Evolutionary conservation across 768 basidiomycete genomes (phyloP), one percentile per base, ranked within the genome.

Genomic region (Tricholoma matsutake): DNA sequence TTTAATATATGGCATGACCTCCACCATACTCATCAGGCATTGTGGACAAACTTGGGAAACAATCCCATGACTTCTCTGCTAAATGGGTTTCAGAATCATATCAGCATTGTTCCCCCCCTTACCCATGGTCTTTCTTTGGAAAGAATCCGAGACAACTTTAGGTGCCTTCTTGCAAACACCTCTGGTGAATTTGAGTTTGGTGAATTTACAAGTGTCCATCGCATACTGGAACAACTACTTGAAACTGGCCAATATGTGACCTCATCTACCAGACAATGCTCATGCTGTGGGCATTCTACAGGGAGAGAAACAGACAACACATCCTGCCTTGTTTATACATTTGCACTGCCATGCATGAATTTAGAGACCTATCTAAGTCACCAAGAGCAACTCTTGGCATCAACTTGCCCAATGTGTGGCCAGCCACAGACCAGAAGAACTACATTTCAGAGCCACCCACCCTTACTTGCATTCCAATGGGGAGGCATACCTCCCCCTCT

Each of bases 1-100:
- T 69, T 56, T 57, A 43, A 65, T 43, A 53, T 68, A 13, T 72
- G 67, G 70, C 22, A 22, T n/a, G 22, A 8, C 8, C 31, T 32
- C 31, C 31, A 4, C 8, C 4, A 56, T 18, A 45, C 58, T 28
- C 2, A 11, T 31, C 43, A 7, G 16, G 28, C 16, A 13, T 6
- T 2, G 10, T 45, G 45, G 20, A 0, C 29, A 22, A 20, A 14
- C 11, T 1, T 59, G 6, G 31, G 57, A 45, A n/a, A 43, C 1
- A n/a, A 16, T 3, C 43, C 43, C 16, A 10, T 57, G 13, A 49
- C 29, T 1, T 18, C 34, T 9, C 13, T 63, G 7, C 25, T 47
- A 29, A 14, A 32, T 7, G 28, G 34, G 1, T 63, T 57, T 47
- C 7, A 51, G 7, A 37, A n/a, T 7, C 37, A 35, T 5, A 29